These are phyloP conservation scores for Glycine soja DNA, from an alignment of 306 rosid genomes.

Conservation along the genomic window DNA sequence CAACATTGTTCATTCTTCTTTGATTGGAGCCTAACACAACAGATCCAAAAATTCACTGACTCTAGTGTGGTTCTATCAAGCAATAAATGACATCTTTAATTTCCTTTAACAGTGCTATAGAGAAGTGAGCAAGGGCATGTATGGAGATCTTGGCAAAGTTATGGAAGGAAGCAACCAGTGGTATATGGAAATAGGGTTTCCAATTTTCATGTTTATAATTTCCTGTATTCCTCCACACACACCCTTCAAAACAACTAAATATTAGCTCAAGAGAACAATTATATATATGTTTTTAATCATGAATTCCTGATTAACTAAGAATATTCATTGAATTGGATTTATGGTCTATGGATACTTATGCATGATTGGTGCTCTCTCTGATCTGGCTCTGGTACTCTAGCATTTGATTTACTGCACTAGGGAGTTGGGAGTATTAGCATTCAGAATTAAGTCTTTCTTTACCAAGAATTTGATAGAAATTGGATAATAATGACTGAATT, in stretches of 20 bases:
- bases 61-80: slow-evolving; percentile 1
- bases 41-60: slow-evolving; percentile 16
- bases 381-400: not conserved
- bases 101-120: slow-evolving; percentile 69
- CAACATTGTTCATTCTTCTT: slow-evolving; percentile 9
- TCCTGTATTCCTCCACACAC: not conserved
- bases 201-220: slow-evolving; percentile 26
- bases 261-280: slow-evolving; percentile 2
- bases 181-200: slow-evolving; percentile 54
- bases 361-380: not conserved
- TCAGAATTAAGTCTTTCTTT: not conserved
- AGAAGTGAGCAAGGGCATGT: slow-evolving; percentile 80
- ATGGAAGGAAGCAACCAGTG: slow-evolving; percentile 92
- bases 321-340: not conserved
- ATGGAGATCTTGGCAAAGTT: slow-evolving; percentile 83
- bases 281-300: not conserved
- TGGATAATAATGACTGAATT: too few relatives aligned
- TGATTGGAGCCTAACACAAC: slow-evolving; percentile 34
- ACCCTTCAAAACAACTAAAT: not conserved
- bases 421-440: not conserved
- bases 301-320: slow-evolving; percentile 12
- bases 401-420: slow-evolving; percentile 28
- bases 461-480: too few relatives aligned
- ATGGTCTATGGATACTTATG: not conserved
- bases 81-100: slow-evolving; percentile 9